Evolutionary conservation across 805 yeast species (phyloP).

Genomic region (Yueomyces sinensis): DNA sequence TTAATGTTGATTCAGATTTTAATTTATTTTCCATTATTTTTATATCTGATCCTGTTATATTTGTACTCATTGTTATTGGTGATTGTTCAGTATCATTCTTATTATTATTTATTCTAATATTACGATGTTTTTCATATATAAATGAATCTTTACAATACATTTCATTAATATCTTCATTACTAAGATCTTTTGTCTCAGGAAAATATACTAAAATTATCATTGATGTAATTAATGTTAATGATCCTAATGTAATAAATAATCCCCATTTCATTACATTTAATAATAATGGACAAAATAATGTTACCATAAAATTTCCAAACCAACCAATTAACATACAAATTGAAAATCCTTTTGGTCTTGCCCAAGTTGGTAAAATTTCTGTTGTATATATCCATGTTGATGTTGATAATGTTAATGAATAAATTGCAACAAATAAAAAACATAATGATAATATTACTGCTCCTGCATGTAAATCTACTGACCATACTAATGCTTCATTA

Average conservation of each 20-base stretch:
- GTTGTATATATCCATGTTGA: constrained; percentile 37
- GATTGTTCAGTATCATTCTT: too few species aligned
- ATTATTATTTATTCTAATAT: too few species aligned
- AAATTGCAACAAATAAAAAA: constrained; percentile 32
- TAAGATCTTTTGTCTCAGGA: constrained; percentile 32
- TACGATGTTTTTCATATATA: too few species aligned
- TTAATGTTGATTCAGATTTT: too few species aligned
- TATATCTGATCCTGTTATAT: too few species aligned
- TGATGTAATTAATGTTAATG: constrained; percentile 22
- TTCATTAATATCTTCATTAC: constrained; percentile 15
- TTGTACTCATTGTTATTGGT: too few species aligned
- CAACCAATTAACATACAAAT: constrained; percentile 35
- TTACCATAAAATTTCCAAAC: constrained; percentile 27
- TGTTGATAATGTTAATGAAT: constrained; percentile 33
- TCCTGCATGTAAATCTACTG: constrained; percentile 27
- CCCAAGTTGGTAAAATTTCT: constrained; percentile 33
- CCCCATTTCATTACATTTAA: constrained; percentile 27
- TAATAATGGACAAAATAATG: constrained; percentile 29
- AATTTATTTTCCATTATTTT: too few species aligned
- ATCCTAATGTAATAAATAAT: constrained; percentile 28
- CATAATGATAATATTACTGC: constrained; percentile 32
- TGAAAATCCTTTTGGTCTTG: constrained; percentile 35
- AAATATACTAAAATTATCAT: constrained; percentile 22
- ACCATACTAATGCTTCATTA: constrained; percentile 27
- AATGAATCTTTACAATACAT: constrained; percentile 8